Conservation (phyloP, 2,329 filamentous ascomycete genomes). For the Cytospora piceicola region DNA sequence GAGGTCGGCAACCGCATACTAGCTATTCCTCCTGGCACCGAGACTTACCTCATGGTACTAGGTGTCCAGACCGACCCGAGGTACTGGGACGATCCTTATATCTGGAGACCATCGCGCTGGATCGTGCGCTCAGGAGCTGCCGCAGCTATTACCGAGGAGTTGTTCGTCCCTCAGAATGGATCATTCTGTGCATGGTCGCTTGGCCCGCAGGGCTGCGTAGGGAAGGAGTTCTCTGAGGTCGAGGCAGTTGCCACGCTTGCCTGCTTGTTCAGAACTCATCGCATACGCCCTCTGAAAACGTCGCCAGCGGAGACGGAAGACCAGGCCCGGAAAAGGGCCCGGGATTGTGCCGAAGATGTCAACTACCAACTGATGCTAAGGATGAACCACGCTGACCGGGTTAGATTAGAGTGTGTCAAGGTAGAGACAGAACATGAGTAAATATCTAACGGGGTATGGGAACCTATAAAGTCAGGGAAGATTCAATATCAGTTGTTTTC, state of each 20-base stretch:
- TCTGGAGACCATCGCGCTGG: no score
- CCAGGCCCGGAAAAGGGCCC: not conserved
- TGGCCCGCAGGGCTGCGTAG: conserved; percentile 10
- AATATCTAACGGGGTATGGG: no score
- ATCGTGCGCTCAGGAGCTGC: no score
- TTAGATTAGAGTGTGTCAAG: conserved; percentile 22
- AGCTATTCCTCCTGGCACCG: no score
- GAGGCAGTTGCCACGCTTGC: conserved; percentile 3
- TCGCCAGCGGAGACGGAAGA: not conserved
- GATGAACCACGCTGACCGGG: not conserved
- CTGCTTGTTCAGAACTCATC: not conserved
- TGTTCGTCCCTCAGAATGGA: no score
- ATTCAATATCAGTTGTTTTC: no score
- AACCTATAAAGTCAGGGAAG: no score
- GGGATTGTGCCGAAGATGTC: not conserved
- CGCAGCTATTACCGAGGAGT: no score
- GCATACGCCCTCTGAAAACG: not conserved
- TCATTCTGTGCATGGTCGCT: not conserved
- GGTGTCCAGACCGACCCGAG: no score
- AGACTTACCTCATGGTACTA: no score
- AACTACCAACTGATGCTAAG: conserved; percentile 1
- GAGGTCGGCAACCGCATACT: no score
- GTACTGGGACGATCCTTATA: no score
- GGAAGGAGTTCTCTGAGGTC: conserved; percentile 24
- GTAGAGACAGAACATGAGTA: not conserved